Percentiles rank a stretch among this genome's conserved stretches.
Evolutionary conservation across 495 filamentous ascomycete genomes (phyloP).

Genomic region (Evernia prunastri): DNA sequence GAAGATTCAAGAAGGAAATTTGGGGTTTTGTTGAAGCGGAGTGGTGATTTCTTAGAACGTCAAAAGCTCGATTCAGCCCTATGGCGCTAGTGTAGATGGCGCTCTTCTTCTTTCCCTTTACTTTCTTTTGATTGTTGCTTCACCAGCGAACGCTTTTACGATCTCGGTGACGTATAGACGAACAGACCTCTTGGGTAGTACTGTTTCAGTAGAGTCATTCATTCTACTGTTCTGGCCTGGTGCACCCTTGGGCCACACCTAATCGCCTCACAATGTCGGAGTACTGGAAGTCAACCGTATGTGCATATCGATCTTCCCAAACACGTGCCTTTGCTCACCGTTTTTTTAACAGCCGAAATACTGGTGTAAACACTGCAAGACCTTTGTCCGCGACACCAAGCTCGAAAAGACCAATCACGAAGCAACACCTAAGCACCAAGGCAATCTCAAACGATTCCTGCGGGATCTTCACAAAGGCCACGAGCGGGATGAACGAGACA

Average conservation of each 20-base stretch:
- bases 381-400: conserved; percentile 85
- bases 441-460: conserved; percentile 80
- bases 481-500: conserved; percentile 69
- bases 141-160: background rate
- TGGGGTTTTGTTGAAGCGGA: background rate
- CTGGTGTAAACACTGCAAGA: conserved; percentile 97
- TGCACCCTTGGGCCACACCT: background rate
- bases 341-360: conserved; percentile 58
- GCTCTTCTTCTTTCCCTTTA: background rate
- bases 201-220: background rate
- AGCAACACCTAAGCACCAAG: conserved; percentile 80
- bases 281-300: conserved; percentile 96
- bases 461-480: conserved; percentile 77
- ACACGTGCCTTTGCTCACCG: conserved; percentile 20
- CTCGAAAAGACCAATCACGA: conserved; percentile 89
- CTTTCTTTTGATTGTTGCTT: background rate
- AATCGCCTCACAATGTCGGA: conserved; percentile 58
- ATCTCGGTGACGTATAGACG: background rate
- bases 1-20: background rate
- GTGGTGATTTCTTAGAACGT: background rate
- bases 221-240: background rate
- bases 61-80: conserved; percentile 5
- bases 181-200: background rate
- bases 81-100: background rate
- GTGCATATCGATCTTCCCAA: conserved; percentile 20